Evolutionary conservation across 768 basidiomycete genomes (phyloP), one percentile per base, ranked within the genome.

Genomic region (Boletus barrowsii): DNA sequence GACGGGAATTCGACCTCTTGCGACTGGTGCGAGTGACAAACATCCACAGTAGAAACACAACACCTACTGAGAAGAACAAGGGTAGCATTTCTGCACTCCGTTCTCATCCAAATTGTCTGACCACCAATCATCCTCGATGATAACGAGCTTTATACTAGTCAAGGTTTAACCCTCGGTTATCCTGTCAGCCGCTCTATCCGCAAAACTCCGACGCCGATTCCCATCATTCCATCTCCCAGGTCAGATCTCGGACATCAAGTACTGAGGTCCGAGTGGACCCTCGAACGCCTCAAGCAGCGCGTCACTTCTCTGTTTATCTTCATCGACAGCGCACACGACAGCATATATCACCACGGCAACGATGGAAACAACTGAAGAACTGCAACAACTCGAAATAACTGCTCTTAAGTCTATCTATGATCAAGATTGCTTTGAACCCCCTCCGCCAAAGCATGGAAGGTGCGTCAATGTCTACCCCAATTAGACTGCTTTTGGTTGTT

Each of bases 361-460:
- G 57, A 90, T 91, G 89, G 88, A 90, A 73, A 80, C 83, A 56
- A 77, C 80, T 55, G 83, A 85, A 74, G 86, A 89, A 75, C 76
- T 79, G 66, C 81, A 80, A 68, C 76, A 77, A 55, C 72, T 75
- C 61, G 90, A 93, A 77, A 87, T 93, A 57, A 87, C 85, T 46
- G 88, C 84, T 30, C 76, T 93, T 57, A 81, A 83, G 68, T 86
- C 89, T 56, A 93, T 93, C 56, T 93, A 88, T 73, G 86, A 78
- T 60, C 81, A 87, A 57, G 84, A 92, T 64, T 92, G 89, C 64
- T 77, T 83, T 24, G 81, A 87, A 62, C 80, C 79, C 51, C 86
- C 85, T 20, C 84, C 88, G 14, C 86, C 87, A 32, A 90, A 83
- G 64, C 82, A 47, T 93, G 91, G 90, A 92, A 90, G 80, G 90